Conservation (phyloP, 768 basidiomycete species). For the Ramaria sp. region DNA sequence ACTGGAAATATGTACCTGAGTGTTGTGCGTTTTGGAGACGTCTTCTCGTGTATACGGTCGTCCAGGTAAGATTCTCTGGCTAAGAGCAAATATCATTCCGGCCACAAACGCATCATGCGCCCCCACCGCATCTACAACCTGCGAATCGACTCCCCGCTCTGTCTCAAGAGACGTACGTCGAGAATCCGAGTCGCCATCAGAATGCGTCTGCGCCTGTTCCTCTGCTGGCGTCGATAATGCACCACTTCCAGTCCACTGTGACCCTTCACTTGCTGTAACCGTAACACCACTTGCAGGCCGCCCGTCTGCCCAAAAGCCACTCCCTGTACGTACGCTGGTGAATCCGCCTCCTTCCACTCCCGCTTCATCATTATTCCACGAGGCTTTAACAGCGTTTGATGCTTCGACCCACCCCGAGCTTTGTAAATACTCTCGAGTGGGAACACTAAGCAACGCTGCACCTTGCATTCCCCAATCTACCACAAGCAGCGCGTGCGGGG, state of each 20-base stretch:
- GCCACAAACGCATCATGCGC: slow-evolving; percentile 78
- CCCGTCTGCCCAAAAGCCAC: slow-evolving; percentile 11
- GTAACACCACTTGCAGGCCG: slow-evolving; percentile 1
- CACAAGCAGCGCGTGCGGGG: slow-evolving; percentile 70
- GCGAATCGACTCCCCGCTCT: slow-evolving; percentile 13
- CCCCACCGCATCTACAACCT: slow-evolving; percentile 58
- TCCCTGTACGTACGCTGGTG: slow-evolving; percentile 2
- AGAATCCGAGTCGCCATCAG: neutral
- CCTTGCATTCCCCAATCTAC: slow-evolving; percentile 75
- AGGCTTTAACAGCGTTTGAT: neutral
- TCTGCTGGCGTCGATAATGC: neutral
- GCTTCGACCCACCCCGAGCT: slow-evolving; percentile 67
- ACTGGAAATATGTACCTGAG: neutral
- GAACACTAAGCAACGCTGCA: slow-evolving; percentile 69
- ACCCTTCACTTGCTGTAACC: neutral
- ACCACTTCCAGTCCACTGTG: neutral
- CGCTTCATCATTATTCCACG: neutral
- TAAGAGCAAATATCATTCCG: slow-evolving; percentile 79
- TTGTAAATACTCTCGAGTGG: slow-evolving; percentile 80
- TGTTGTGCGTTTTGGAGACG: slow-evolving; percentile 8
- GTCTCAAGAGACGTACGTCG: neutral
- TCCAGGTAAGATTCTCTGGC: slow-evolving; percentile 59
- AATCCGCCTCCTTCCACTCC: neutral
- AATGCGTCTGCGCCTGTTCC: neutral
- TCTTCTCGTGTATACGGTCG: slow-evolving; percentile 60